A percentile compares a stretch with the other conserved stretches of the same genome.
These are phyloP conservation scores for Solanum verrucosum DNA, from an alignment of 257 asterid species.

Conservation along the genomic window DNA sequence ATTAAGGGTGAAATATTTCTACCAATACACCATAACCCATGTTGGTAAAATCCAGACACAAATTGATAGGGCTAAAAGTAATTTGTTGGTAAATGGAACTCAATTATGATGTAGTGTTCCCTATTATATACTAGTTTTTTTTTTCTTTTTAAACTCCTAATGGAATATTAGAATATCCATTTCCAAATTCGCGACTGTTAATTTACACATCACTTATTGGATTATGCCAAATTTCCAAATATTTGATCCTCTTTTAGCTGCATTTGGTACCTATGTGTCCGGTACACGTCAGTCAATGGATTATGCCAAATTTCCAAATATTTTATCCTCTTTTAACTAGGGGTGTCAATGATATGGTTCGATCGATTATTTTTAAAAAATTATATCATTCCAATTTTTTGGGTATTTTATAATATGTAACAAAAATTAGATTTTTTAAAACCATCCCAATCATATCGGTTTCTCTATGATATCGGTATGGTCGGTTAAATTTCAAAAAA, in stretches of 20 bases:
- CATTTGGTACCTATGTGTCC: not conserved
- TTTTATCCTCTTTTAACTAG: no score
- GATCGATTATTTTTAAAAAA: no score
- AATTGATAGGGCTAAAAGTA: not conserved
- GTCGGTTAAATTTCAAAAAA: no score
- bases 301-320: not conserved
- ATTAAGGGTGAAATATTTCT: rapidly evolving
- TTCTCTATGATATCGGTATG: not conserved
- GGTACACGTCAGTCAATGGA: not conserved
- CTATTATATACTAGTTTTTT: not conserved
- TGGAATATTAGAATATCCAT: not conserved
- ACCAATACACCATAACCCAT: no score
- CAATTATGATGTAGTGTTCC: not conserved
- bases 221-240: not conserved
- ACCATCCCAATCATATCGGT: no score
- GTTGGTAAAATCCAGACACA: no score
- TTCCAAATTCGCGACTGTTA: not conserved
- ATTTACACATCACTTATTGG: not conserved
- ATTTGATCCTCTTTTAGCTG: not conserved
- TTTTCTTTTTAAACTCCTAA: not conserved
- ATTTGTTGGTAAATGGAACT: not conserved
- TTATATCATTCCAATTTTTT: no score
- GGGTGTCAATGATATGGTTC: not conserved
- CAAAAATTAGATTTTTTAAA: no score
- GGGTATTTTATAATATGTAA: not conserved